Base-by-base conservation (phyloP, 768 basidiomycete species). In the Naganishia onofrii region DNA sequence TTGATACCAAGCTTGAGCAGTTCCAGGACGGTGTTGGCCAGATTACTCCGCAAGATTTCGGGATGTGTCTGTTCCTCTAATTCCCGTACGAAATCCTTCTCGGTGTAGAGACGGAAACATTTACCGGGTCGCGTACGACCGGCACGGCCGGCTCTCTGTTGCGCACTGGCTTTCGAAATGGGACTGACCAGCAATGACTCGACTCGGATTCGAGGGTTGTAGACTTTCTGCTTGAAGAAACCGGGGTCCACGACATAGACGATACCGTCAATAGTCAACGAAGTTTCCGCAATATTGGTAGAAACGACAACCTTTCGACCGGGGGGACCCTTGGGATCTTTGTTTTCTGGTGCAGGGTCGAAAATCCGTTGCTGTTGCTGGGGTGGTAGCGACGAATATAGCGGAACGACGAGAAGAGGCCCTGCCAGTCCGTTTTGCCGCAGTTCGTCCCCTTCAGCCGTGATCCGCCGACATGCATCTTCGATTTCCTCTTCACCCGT, bases 401-500 rank as follows among this genome's bases (percentile, higher is more conserved):
- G 86, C 0, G 95, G 95, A 65, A 99, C 87, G 78, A 94, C 97
- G 1, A 87, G 80, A 46, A 97, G 82, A 0, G 94, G 93, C 5
- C 96, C 95, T 28, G 94, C 89, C 72, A 78, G 75, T 52, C 79
- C 80, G 58, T 79, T 79, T 17, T 87, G 83, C 31, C 87, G 85
- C 5, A 97, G 83, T 73, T 92, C 89, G 72, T 97, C 93, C 0
- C 90, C 93, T 76, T 97, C 93, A 1, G 89, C 79, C 77, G 90
- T 91, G 77, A 99, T 93, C 80, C 93, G 96, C 51, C 90, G 84
- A 80, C 95, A 99, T 0, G 92, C 89, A 74, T 96, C 93, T 76
- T 98, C 94, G 73, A 98, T 98, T 82, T 99, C 95, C 76, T 97
- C 94, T 78, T 98, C 95, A 78, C 95, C 95, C 0, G 96, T 98